phyloP scores from a whole-genome alignment of 768 basidiomycete genomes.

The Rhodosporidiobolus sp. region DNA sequence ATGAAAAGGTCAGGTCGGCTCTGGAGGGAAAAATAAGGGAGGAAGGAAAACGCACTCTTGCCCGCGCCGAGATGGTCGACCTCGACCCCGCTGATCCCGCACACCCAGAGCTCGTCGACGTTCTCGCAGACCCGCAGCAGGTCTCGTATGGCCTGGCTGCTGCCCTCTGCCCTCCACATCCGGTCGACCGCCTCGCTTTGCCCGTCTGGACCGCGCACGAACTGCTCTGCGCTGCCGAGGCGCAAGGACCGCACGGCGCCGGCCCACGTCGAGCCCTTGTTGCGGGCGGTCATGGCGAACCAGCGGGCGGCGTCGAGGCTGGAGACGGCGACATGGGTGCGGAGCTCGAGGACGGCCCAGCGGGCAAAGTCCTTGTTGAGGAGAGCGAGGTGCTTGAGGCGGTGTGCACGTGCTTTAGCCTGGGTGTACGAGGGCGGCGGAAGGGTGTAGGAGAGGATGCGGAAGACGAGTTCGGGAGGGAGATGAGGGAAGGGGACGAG shows the following conservation, averaged over 20 bases:
- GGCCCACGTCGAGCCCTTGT: too few species aligned
- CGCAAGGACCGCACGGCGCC: not conserved
- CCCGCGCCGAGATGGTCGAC: not conserved
- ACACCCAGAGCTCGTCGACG: constrained; percentile 25
- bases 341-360: constrained; percentile 16
- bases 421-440: not conserved
- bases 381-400: not conserved
- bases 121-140: not conserved
- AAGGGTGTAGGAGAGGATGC: constrained; percentile 15
- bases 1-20: not conserved
- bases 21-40: too few species aligned
- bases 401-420: not conserved
- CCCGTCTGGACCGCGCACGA: too few species aligned
- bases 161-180: not conserved
- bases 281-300: not conserved
- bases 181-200: not conserved
- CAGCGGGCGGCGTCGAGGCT: not conserved
- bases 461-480: constrained; percentile 22
- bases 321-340: not conserved
- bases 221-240: not conserved
- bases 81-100: constrained; percentile 3
- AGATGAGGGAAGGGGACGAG: not conserved
- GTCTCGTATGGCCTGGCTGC: not conserved
- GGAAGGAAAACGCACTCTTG: not conserved
- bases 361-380: constrained; percentile 9